Percentiles rank a stretch among this genome's conserved stretches.
These are phyloP conservation scores for Xylariaceae sp. DNA, from an alignment of 2,329 filamentous ascomycete species.

Conservation along the genomic window DNA sequence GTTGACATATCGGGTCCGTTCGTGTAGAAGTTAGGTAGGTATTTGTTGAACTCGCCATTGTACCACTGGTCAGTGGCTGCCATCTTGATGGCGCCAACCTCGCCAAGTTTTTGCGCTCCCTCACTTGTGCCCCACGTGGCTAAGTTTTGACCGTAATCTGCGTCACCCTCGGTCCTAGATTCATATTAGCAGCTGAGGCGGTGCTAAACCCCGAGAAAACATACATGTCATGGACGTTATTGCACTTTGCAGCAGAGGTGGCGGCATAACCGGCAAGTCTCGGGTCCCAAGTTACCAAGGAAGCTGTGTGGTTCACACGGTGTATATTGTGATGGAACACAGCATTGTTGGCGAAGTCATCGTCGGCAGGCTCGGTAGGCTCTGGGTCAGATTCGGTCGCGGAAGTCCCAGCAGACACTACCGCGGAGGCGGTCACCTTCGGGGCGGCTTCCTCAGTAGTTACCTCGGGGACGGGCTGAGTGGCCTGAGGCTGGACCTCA, in stretches of 20 bases:
- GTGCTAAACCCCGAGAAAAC: slow-evolving; percentile 37
- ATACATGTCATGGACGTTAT: slow-evolving; percentile 77
- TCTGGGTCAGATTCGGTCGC: slow-evolving; percentile 11
- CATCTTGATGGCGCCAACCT: slow-evolving; percentile 59
- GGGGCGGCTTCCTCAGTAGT: slow-evolving; percentile 7
- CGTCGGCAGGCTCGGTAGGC: slow-evolving; percentile 26
- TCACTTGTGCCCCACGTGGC: slow-evolving; percentile 59
- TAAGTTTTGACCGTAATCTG: slow-evolving; percentile 89
- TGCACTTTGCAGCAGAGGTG: slow-evolving; percentile 66
- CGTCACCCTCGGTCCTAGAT: slow-evolving; percentile 56
- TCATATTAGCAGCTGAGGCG: slow-evolving; percentile 36
- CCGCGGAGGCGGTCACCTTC: background rate
- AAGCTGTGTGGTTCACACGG: slow-evolving; percentile 78
- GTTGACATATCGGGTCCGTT: slow-evolving; percentile 60
- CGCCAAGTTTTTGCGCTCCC: slow-evolving; percentile 49
- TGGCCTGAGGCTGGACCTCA: slow-evolving; percentile 14
- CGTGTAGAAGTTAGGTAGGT: slow-evolving; percentile 61
- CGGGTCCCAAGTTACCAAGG: slow-evolving; percentile 66
- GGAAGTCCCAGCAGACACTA: slow-evolving; percentile 3
- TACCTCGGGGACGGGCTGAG: no score
- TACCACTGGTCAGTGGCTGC: slow-evolving; percentile 87
- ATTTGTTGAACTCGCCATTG: slow-evolving; percentile 70
- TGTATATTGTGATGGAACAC: slow-evolving; percentile 83
- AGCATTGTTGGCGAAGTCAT: slow-evolving; percentile 44
- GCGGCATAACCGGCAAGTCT: slow-evolving; percentile 66